Percentiles rank a stretch among this genome's conserved stretches.
phyloP scores from a whole-genome alignment of 345 rosid genomes.

The Nasturtium officinale region DNA sequence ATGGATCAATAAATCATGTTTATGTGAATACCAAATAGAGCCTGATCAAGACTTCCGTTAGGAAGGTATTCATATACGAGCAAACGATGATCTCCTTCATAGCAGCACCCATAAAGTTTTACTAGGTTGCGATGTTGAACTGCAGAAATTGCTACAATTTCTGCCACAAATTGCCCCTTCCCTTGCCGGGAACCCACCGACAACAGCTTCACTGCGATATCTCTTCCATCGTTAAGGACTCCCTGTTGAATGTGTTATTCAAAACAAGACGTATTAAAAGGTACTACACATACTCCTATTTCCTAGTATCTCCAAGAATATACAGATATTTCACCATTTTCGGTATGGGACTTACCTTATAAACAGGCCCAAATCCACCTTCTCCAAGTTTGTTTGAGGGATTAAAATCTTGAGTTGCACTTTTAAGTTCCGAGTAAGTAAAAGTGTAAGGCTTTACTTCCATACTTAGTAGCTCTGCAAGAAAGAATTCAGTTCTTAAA shows the following conservation, averaged over 20 bases:
- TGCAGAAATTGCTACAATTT: constrained; percentile 52
- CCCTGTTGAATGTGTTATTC: constrained; percentile 27
- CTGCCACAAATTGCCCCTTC: constrained; percentile 60
- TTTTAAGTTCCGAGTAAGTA: constrained; percentile 56
- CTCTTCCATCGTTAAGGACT: constrained; percentile 40
- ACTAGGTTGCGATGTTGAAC: constrained; percentile 42
- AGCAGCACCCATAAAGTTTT: constrained; percentile 41
- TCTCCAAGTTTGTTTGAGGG: constrained; percentile 66
- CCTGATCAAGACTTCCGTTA: constrained; percentile 34
- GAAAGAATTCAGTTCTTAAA: neutral
- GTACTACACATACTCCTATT: neutral
- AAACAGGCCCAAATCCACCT: constrained; percentile 78
- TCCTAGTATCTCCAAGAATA: neutral
- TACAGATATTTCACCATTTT: neutral
- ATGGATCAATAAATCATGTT: constrained; percentile 2
- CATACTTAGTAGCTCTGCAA: constrained; percentile 52
- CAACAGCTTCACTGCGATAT: constrained; percentile 60
- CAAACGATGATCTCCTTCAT: constrained; percentile 42
- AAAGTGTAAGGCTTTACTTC: constrained; percentile 60
- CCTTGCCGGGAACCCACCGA: constrained; percentile 64
- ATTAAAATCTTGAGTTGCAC: constrained; percentile 63
- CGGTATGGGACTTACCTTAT: constrained; percentile 44
- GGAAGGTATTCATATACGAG: constrained; percentile 47
- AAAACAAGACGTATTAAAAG: neutral
- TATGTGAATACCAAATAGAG: constrained; percentile 32